These are phyloP conservation scores for Aspergillus terreus DNA, from an alignment of 2,329 filamentous ascomycete species.

Conservation along the genomic window DNA sequence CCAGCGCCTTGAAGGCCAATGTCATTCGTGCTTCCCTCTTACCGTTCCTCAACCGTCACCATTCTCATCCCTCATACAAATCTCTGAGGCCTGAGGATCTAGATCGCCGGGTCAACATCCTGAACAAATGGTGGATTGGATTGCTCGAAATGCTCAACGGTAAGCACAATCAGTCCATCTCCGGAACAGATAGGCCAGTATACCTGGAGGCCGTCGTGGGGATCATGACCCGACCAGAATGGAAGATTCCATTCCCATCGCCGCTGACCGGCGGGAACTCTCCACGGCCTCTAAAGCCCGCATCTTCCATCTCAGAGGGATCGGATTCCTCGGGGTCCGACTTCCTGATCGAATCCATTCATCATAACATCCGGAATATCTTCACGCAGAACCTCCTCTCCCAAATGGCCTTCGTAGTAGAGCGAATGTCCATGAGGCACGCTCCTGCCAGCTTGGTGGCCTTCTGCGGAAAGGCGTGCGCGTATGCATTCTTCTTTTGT, in stretches of 20 bases:
- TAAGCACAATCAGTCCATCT: constrained; percentile 69
- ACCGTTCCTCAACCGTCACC: constrained; percentile 71
- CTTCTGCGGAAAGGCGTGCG: constrained; percentile 85
- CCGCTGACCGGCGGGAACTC: constrained; percentile 44
- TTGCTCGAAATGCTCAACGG: constrained; percentile 79
- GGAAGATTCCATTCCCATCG: constrained; percentile 69
- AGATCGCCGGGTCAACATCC: constrained; percentile 71
- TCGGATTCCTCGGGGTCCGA: constrained; percentile 60
- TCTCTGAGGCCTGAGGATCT: constrained; percentile 73
- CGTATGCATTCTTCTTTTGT: constrained; percentile 91
- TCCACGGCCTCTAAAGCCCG: constrained; percentile 31
- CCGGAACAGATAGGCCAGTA: constrained; percentile 76
- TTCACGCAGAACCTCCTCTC: constrained; percentile 77
- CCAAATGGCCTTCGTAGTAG: constrained; percentile 82
- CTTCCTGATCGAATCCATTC: constrained; percentile 70
- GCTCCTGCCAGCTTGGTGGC: constrained; percentile 69
- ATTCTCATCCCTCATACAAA: constrained; percentile 63
- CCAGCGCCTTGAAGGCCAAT: constrained; percentile 68
- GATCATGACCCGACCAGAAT: constrained; percentile 86
- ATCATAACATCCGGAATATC: constrained; percentile 84
- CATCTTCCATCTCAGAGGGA: constrained; percentile 48
- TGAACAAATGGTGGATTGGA: constrained; percentile 88
- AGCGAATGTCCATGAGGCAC: constrained; percentile 79
- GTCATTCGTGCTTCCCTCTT: constrained; percentile 69
- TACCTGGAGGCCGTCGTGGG: constrained; percentile 74